Evolutionary conservation across 768 basidiomycete genomes (phyloP), one percentile per base, ranked within the genome.

Genomic region (Cubamyces sp.): DNA sequence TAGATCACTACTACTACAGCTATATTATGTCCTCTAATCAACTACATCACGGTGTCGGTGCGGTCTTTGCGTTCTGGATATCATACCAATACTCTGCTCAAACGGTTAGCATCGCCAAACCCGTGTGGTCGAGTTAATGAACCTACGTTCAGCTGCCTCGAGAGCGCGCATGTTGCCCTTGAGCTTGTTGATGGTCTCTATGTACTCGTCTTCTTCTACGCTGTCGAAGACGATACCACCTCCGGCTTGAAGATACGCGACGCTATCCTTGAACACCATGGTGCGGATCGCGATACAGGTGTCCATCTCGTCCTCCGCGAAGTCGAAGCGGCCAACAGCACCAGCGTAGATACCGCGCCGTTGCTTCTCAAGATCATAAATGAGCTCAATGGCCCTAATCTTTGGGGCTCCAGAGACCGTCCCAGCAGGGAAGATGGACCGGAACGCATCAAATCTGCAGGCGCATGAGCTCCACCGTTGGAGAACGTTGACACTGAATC

Each of bases 331-430:
- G n/a, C 97, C 97, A 16, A 98, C 95, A 2, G 94, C 97, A 30
- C 97, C 97, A 7, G 95, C 97, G 68, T 99, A 99, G 16, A 98
- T 89, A 25, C 96, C 96, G 40, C 97, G 85, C 25, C 87, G 85
- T 74, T 98, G 93, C 69, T 88, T 83, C 73, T 98, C 97, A 51
- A 98, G 76, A 19, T 85, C 86, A 5, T 88, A 88, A 28, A 99
- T 79, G 43, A 99, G 87, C 74, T 99, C 94, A 64, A 99, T 93
- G 0, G 97, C 97, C 73, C 96, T 97, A 75, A 99, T 96, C 77
- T 99, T 99, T 2, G 97, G 97, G 34, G 97, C 97, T 23, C 97
- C 97, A 1, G 96, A 98, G 25, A 99, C 97, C 2, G 97, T 99
- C 0, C 97, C 97, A 18, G 96, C 96, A 1, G 97, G 97, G 80